phyloP scores from a whole-genome alignment of 2,329 filamentous ascomycete genomes.

The Exophiala mesophila region DNA sequence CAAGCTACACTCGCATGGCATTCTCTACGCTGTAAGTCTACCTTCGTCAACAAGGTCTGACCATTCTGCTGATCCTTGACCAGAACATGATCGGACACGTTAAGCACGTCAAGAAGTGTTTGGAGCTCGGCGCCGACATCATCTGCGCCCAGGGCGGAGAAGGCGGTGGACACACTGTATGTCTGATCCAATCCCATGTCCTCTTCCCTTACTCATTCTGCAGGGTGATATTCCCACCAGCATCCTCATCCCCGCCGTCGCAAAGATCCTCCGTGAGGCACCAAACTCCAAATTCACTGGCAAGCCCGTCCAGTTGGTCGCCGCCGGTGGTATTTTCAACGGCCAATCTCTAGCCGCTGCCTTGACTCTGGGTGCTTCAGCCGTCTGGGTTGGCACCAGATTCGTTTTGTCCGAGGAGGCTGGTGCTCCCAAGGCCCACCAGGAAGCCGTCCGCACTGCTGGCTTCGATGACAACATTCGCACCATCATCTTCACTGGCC shows the following conservation, averaged over 20 bases:
- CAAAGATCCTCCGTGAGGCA: constrained; percentile 71
- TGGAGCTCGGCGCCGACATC: constrained; percentile 86
- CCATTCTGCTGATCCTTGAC: constrained; percentile 45
- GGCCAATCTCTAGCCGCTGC: constrained; percentile 84
- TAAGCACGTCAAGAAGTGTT: constrained; percentile 96
- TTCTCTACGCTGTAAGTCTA: constrained; percentile 48
- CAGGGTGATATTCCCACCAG: constrained; percentile 81
- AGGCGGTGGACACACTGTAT: constrained; percentile 76
- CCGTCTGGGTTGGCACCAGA: constrained; percentile 93
- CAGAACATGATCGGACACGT: constrained; percentile 99
- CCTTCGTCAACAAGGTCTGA: no score
- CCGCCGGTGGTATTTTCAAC: constrained; percentile 90
- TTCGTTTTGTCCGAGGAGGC: constrained; percentile 94
- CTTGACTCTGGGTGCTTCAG: constrained; percentile 85
- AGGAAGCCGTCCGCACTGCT: constrained; percentile 88
- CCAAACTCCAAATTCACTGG: constrained; percentile 78
- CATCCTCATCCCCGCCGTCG: constrained; percentile 87
- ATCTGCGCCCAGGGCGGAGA: constrained; percentile 98
- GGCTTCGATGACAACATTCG: constrained; percentile 93
- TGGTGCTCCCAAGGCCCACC: constrained; percentile 86
- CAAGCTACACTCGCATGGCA: constrained; percentile 76
- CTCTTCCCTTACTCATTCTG: constrained; percentile 31
- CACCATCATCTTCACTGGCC: constrained; percentile 98
- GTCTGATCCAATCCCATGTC: not conserved
- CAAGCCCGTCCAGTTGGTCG: constrained; percentile 81